Percentiles rank a stretch among this genome's conserved stretches.
Conservation (phyloP, 192 early-diverging fungal species). For the Irineochytrium annulatum region DNA sequence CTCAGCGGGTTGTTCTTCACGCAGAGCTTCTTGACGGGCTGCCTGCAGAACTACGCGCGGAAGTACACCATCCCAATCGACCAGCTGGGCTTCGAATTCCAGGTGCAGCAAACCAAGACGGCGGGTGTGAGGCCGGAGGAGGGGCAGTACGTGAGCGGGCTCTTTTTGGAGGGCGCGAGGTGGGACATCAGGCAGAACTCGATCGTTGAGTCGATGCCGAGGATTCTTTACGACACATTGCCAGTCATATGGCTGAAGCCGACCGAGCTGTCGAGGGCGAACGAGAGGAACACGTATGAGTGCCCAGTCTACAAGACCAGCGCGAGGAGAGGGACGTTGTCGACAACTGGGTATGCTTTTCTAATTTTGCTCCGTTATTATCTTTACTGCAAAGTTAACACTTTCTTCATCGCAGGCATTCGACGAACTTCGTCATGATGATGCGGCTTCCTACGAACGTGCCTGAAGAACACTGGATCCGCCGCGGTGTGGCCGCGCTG, state of each 20-base stretch:
- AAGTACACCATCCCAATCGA: constrained; percentile 64
- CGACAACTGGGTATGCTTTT: constrained; percentile 53
- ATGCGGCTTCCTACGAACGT: constrained; percentile 58
- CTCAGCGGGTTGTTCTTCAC: constrained; percentile 65
- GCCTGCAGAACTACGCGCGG: constrained; percentile 52
- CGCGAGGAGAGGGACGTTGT: constrained; percentile 49
- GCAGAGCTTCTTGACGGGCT: constrained; percentile 56
- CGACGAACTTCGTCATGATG: constrained; percentile 63
- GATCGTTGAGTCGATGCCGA: constrained; percentile 49
- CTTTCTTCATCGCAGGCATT: constrained; percentile 36
- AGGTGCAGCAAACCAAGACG: constrained; percentile 44
- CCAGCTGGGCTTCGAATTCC: constrained; percentile 50
- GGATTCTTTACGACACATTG: constrained; percentile 51
- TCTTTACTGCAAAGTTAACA: not conserved
- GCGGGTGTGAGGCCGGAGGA: constrained; percentile 58
- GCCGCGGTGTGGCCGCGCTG: constrained; percentile 47
- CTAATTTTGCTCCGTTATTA: not conserved
- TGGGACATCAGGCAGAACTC: constrained; percentile 54
- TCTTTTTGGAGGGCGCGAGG: constrained; percentile 58
- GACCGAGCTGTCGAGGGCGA: constrained; percentile 41
- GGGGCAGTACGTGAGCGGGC: constrained; percentile 57
- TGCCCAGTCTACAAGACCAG: constrained; percentile 63
- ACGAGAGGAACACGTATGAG: constrained; percentile 43
- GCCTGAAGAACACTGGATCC: constrained; percentile 51
- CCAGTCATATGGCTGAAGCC: constrained; percentile 62